Conservation (phyloP, 371 early-diverging fungal species). For the Actinomucor elegans region DNA sequence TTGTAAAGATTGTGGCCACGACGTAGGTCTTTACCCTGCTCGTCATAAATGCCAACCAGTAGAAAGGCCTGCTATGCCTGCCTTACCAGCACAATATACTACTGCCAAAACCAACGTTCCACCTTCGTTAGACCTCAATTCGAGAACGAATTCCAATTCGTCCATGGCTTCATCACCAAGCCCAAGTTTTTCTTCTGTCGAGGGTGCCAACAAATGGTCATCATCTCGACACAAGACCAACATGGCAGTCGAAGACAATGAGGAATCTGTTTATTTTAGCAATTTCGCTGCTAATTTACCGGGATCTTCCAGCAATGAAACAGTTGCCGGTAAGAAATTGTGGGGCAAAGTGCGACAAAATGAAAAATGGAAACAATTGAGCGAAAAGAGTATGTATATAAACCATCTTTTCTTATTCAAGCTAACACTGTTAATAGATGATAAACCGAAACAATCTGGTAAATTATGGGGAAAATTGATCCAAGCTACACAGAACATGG, state of each 20-base stretch:
- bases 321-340: constrained; percentile 30
- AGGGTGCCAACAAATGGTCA: constrained; percentile 12
- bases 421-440: constrained; percentile 18
- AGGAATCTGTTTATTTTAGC: constrained; percentile 44
- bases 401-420: constrained; percentile 2
- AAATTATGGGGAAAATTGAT: constrained; percentile 59
- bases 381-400: constrained; percentile 39
- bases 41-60: constrained; percentile 59
- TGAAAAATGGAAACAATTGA: constrained; percentile 51
- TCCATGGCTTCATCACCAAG: constrained; percentile 8
- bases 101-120: constrained; percentile 3
- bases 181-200: constrained; percentile 17
- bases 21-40: constrained; percentile 70
- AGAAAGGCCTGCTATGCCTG: constrained; percentile 48
- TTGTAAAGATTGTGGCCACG: constrained; percentile 70
- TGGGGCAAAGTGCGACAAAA: constrained; percentile 53
- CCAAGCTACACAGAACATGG: constrained; percentile 59
- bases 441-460: constrained; percentile 32
- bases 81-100: constrained; percentile 28
- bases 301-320: constrained; percentile 11
- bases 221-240: constrained; percentile 11
- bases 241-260: constrained; percentile 20
- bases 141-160: constrained; percentile 5
- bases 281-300: constrained; percentile 45
- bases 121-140: constrained; percentile 4